Base-by-base conservation (phyloP, 2,329 filamentous ascomycete genomes). In the Hymenoscyphus occultus region DNA sequence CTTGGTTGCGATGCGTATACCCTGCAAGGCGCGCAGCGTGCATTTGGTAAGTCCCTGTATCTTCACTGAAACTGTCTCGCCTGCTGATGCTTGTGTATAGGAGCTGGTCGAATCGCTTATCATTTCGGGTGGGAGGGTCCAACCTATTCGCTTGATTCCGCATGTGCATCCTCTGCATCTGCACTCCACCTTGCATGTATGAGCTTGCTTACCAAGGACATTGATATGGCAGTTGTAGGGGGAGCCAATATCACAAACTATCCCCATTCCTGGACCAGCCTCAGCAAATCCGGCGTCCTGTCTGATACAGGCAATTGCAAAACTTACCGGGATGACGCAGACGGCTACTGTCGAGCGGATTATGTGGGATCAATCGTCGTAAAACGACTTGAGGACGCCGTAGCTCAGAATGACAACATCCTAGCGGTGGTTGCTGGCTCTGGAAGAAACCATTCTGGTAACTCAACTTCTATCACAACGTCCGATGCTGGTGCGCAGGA, bases 381-480 rank as follows among this genome's bases (percentile, higher is more conserved):
- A 28, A 85, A 85, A 71, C 72, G 77, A 1, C 71, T 84, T 0
- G 75, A 78, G 16, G 77, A 81, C 68, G 84, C 84, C 1, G 63
- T 79, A 28, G 76, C 75, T 0, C 82, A 85, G 59, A 80, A 80
- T 0, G 81, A 86, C 67, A 74, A 74, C 1, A 80, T 85, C 28
- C 64, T 78, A 0, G 82, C 76, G 9, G 75, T 81, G 0, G 89
- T 96, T 59, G 81, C 90, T 0, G 90, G 86, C 31, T 85, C 88
- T 0, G 84, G 86, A 2, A 94, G 90, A 61, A 95, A 95, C 76
- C 91, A 95, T 77, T 93, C 89, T 1, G 90, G 89, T 0, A 87
- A 92, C 70, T 87, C 91, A 56, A 86, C 91, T 19, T 93, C 90
- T 1, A 95, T 95, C 71, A 95, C 91, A 0, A 89, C 91, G 63